Evolutionary conservation across 768 basidiomycete genomes (phyloP).

Genomic region (Phylloporus sp.): DNA sequence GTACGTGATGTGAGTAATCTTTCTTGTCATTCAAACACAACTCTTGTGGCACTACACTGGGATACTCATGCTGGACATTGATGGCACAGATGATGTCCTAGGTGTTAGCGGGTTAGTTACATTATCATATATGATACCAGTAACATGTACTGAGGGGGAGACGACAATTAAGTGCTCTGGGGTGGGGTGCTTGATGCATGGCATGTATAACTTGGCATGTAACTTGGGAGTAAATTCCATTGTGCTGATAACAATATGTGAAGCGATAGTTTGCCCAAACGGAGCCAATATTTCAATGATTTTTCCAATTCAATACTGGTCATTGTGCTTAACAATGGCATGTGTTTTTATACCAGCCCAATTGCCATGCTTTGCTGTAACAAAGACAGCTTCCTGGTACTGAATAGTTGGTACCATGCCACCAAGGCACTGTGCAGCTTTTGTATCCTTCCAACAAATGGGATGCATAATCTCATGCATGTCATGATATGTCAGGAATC

Average conservation of each 20-base stretch:
- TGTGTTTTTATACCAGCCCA: background rate
- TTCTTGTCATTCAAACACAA: background rate
- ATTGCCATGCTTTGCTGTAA: background rate
- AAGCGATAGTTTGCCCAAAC: background rate
- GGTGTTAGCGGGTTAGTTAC: background rate
- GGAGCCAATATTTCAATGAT: conserved; percentile 2
- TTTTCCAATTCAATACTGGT: background rate
- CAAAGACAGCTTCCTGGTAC: background rate
- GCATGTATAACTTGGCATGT: background rate
- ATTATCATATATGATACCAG: background rate
- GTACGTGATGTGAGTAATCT: background rate
- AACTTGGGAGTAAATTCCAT: conserved; percentile 1
- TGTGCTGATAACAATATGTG: background rate
- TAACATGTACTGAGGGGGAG: background rate
- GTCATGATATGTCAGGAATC: too few relatives aligned
- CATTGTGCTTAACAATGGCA: background rate
- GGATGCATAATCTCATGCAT: too few relatives aligned
- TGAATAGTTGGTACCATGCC: too few relatives aligned
- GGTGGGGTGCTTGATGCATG: background rate
- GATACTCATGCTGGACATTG: background rate
- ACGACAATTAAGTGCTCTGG: background rate
- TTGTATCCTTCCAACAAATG: background rate
- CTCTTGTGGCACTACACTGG: background rate
- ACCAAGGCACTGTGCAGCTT: background rate
- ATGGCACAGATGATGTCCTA: background rate